phyloP scores from a whole-genome alignment of 148 eudicot genomes.

The Polygonum aviculare region DNA sequence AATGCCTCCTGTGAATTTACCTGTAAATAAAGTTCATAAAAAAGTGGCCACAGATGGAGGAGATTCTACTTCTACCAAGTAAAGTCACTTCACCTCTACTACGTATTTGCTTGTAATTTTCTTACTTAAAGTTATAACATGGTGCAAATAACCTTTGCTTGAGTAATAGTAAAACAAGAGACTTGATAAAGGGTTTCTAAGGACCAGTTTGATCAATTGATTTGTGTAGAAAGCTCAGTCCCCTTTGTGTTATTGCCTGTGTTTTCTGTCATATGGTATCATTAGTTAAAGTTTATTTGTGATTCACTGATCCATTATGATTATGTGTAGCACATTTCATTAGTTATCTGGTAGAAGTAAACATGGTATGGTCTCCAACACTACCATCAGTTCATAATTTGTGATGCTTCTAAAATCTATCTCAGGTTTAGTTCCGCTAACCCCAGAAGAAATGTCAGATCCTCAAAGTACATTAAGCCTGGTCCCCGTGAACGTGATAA shows the following conservation, averaged over 20 bases:
- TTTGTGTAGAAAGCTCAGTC: not conserved
- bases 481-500: slow-evolving; percentile 26
- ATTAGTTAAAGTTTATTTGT: not conserved
- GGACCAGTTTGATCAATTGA: not conserved
- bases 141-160: not conserved
- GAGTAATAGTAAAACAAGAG: not conserved
- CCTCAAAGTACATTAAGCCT: slow-evolving; percentile 36
- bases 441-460: slow-evolving; percentile 29
- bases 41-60: slow-evolving; percentile 21
- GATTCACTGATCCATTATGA: not conserved
- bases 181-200: not conserved
- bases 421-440: slow-evolving; percentile 44
- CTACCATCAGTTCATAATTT: not conserved
- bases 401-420: slow-evolving; percentile 4
- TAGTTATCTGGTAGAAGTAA: not conserved
- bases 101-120: not conserved
- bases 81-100: not conserved
- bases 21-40: slow-evolving; percentile 21
- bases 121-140: not conserved
- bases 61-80: slow-evolving; percentile 2
- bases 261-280: not conserved
- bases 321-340: not conserved
- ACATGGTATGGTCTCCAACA: not conserved
- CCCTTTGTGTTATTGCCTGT: not conserved
- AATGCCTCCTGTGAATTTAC: slow-evolving; percentile 26